A percentile compares a stretch with the other conserved stretches of the same genome.
Evolutionary conservation across 768 basidiomycete species (phyloP).

Genomic region (Hemileccinum rubropunctum): DNA sequence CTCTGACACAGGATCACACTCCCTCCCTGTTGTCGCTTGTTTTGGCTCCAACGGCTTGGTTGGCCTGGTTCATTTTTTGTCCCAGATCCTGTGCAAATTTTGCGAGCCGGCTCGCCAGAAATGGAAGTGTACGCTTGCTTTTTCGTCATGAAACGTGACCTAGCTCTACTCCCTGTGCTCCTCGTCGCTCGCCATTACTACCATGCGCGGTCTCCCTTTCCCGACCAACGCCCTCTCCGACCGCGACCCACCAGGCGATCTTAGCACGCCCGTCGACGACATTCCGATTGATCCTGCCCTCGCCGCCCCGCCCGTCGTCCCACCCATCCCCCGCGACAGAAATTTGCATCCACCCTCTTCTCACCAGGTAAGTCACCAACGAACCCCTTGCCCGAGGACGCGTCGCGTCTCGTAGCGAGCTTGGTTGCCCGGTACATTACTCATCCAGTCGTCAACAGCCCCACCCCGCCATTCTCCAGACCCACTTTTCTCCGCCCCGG

Average conservation of each 20-base stretch:
- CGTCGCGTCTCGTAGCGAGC: slow-evolving; percentile 53
- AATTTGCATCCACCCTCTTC: slow-evolving; percentile 10
- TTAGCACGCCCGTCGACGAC: slow-evolving; percentile 58
- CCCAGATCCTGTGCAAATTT: slow-evolving; percentile 6
- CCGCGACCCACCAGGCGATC: slow-evolving; percentile 58
- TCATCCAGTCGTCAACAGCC: slow-evolving; percentile 21
- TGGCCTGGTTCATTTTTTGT: not conserved
- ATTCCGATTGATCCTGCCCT: slow-evolving; percentile 85
- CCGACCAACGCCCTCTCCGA: slow-evolving; percentile 39
- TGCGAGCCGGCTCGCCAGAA: not conserved
- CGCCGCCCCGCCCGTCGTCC: slow-evolving; percentile 48
- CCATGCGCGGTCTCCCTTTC: slow-evolving; percentile 65
- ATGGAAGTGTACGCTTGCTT: slow-evolving; percentile 4
- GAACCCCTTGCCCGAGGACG: slow-evolving; percentile 27
- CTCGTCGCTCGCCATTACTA: slow-evolving; percentile 34
- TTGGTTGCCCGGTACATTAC: slow-evolving; percentile 4
- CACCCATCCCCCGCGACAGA: slow-evolving; percentile 40
- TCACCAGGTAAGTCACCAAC: slow-evolving; percentile 35
- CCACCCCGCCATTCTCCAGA: slow-evolving; percentile 31
- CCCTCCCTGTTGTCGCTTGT: slow-evolving; percentile 29
- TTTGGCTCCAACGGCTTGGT: slow-evolving; percentile 1
- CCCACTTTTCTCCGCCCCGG: slow-evolving; percentile 15
- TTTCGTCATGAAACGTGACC: slow-evolving; percentile 28
- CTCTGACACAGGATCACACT: slow-evolving; percentile 35
- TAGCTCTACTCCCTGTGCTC: slow-evolving; percentile 33